phyloP scores from a whole-genome alignment of 1,139 yeast species.

The Saccharomyces uvarum region DNA sequence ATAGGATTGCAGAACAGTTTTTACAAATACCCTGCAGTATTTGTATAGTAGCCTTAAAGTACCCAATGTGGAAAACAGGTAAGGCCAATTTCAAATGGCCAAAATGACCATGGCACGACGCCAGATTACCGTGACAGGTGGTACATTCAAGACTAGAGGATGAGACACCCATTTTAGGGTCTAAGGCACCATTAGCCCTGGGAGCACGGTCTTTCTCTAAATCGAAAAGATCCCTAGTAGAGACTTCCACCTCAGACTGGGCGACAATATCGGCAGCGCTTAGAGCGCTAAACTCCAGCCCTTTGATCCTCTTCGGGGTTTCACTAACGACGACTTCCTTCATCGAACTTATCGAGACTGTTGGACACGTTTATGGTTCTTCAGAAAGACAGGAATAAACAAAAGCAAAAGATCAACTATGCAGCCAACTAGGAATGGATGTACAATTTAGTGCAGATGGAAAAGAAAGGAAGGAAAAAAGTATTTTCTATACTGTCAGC shows the following conservation, averaged over 20 bases:
- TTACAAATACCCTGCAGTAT: slow-evolving; percentile 90
- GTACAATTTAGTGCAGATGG: background rate
- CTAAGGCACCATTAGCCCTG: slow-evolving; percentile 79
- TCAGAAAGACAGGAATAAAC: background rate
- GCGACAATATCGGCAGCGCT: slow-evolving; percentile 87
- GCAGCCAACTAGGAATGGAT: background rate
- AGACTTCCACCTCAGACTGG: slow-evolving; percentile 89
- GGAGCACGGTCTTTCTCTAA: slow-evolving; percentile 79
- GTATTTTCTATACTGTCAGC: background rate
- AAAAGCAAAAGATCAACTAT: background rate
- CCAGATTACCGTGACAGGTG: slow-evolving; percentile 88
- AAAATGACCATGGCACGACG: slow-evolving; percentile 96
- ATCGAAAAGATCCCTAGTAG: slow-evolving; percentile 86
- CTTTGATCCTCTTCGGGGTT: slow-evolving; percentile 85
- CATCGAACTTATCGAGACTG: slow-evolving; percentile 12
- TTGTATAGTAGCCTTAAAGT: slow-evolving; percentile 83
- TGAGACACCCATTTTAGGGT: slow-evolving; percentile 89
- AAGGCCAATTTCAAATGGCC: slow-evolving; percentile 89
- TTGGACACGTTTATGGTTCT: background rate
- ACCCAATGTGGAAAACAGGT: slow-evolving; percentile 97
- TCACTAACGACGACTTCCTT: slow-evolving; percentile 49
- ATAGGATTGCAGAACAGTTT: slow-evolving; percentile 69
- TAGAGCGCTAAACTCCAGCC: slow-evolving; percentile 86
- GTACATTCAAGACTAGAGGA: slow-evolving; percentile 75
- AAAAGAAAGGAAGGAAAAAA: background rate